phyloP scores from a whole-genome alignment of 1,284 basidiomycete species.

The Sanghuangporus sanghuang region DNA sequence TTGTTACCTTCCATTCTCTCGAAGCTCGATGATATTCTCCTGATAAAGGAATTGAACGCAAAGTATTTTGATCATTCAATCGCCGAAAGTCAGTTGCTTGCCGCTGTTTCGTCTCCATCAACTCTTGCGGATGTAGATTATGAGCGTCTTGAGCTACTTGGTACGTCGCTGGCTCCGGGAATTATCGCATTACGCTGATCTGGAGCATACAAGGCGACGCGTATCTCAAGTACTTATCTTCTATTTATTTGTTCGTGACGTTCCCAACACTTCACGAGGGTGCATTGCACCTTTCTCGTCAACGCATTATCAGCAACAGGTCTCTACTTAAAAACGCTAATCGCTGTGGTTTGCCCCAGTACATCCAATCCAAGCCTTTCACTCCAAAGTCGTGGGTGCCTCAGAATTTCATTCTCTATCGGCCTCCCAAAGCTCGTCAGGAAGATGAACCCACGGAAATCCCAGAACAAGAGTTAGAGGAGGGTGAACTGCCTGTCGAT shows the following conservation, averaged over 20 bases:
- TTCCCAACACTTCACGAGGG: slow-evolving; percentile 59
- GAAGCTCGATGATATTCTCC: slow-evolving; percentile 63
- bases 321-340: slow-evolving; percentile 53
- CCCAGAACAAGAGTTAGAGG: slow-evolving; percentile 11
- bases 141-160: slow-evolving; percentile 75
- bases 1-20: slow-evolving; percentile 68
- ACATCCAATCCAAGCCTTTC: slow-evolving; percentile 69
- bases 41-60: slow-evolving; percentile 74
- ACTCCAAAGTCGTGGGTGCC: slow-evolving; percentile 60
- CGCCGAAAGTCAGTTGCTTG: slow-evolving; percentile 51
- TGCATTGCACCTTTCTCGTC: slow-evolving; percentile 55
- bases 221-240: slow-evolving; percentile 72
- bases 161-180: slow-evolving; percentile 31
- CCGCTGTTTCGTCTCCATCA: slow-evolving; percentile 64
- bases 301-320: slow-evolving; percentile 69
- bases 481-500: slow-evolving; percentile 4
- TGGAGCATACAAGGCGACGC: slow-evolving; percentile 54
- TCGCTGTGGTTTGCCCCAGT: slow-evolving; percentile 54
- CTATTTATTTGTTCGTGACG: slow-evolving; percentile 66
- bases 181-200: slow-evolving; percentile 7
- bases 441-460: slow-evolving; percentile 10
- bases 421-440: slow-evolving; percentile 17
- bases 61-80: slow-evolving; percentile 58
- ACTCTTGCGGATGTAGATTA: slow-evolving; percentile 66
- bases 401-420: slow-evolving; percentile 35